These are phyloP conservation scores for Buxus sempervirens DNA, from an alignment of 164 flowering plant genomes.

Conservation along the genomic window DNA sequence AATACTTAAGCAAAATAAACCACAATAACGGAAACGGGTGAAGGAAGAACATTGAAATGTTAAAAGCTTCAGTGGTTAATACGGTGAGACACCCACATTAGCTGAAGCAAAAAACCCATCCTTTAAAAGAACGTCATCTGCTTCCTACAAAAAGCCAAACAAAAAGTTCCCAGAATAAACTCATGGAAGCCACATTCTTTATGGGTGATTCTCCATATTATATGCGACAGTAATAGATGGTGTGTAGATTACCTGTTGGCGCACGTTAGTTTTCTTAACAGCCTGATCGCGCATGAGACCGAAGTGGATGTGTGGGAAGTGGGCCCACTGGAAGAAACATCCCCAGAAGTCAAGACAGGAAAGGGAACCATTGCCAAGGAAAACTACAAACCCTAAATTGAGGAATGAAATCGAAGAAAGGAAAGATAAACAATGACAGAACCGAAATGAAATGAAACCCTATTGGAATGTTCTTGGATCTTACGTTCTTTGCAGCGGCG, in stretches of 20 bases:
- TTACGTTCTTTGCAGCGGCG: conserved; percentile 98
- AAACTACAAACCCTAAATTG: neutral
- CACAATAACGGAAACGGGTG: conserved; percentile 3
- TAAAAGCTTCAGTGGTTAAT: conserved; percentile 29
- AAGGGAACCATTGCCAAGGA: neutral
- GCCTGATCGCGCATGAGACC: conserved; percentile 90
- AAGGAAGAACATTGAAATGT: conserved; percentile 13
- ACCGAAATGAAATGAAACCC: conserved; percentile 7
- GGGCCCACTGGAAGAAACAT: conserved; percentile 75
- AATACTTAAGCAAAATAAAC: neutral
- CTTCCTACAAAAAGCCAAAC: conserved; percentile 44
- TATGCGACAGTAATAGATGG: neutral
- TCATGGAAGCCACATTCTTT: neutral
- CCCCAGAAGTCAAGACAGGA: conserved; percentile 18
- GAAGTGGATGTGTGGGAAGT: conserved; percentile 96
- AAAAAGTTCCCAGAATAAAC: neutral
- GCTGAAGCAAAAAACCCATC: conserved; percentile 70
- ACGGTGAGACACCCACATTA: conserved; percentile 81
- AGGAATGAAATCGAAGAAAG: neutral
- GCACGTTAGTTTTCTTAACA: conserved; percentile 58
- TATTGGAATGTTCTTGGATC: conserved; percentile 32
- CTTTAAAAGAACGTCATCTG: conserved; percentile 65
- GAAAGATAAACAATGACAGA: neutral
- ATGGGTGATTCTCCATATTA: too few species aligned
- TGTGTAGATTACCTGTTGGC: conserved; percentile 57